Evolutionary conservation across 208 protist genomes (phyloP).

Genomic region (Leishmania gerbilli): DNA sequence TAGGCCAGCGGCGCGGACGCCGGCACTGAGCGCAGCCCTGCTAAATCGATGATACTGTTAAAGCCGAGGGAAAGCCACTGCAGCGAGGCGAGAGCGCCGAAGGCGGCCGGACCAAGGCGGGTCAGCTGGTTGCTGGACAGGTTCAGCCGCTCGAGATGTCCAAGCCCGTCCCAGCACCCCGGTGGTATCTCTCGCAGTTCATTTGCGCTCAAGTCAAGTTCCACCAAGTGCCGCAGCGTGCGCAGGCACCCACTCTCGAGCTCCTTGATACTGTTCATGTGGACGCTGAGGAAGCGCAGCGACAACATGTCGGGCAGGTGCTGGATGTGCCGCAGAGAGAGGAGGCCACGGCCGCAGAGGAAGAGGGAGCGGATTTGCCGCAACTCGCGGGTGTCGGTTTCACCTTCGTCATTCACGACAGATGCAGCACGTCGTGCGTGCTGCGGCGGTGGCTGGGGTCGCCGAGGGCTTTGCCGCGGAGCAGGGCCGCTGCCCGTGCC

Average conservation of each 20-base stretch:
- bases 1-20: conserved; percentile 41
- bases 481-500: background rate
- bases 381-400: conserved; percentile 28
- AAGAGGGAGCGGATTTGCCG: conserved; percentile 61
- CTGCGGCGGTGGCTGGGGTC: background rate
- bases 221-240: conserved; percentile 54
- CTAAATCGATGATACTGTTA: conserved; percentile 58
- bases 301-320: conserved; percentile 55
- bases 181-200: conserved; percentile 40
- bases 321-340: conserved; percentile 71
- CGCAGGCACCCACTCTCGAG: conserved; percentile 34
- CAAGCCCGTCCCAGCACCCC: conserved; percentile 51
- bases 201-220: conserved; percentile 83
- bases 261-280: conserved; percentile 76
- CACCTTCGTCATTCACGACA: conserved; percentile 19
- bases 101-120: conserved; percentile 24
- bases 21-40: conserved; percentile 50
- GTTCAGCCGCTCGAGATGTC: conserved; percentile 62
- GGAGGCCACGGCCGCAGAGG: conserved; percentile 59
- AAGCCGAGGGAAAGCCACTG: conserved; percentile 79
- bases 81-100: conserved; percentile 47
- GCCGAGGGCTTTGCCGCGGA: background rate
- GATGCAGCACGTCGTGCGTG: conserved; percentile 12
- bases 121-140: conserved; percentile 72
- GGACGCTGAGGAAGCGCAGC: conserved; percentile 63